Evolutionary conservation across 768 basidiomycete genomes (phyloP).

Genomic region (Kwoniella europaea): DNA sequence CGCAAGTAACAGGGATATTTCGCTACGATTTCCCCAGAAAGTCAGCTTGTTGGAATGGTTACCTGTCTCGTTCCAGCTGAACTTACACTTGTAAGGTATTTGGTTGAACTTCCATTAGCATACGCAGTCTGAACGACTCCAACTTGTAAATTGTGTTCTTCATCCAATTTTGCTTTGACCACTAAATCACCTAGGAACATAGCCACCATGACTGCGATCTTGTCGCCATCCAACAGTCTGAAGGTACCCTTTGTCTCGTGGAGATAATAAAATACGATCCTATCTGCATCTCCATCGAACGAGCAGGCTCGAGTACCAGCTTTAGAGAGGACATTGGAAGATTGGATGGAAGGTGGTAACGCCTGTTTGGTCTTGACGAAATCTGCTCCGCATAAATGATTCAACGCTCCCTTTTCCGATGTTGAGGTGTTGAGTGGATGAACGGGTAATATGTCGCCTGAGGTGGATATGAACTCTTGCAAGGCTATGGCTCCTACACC

Average conservation of each 20-base stretch:
- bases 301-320: conserved; percentile 82
- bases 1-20: conserved; percentile 85
- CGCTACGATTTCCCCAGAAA: conserved; percentile 63
- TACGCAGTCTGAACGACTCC: conserved; percentile 99
- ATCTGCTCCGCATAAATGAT: conserved; percentile 90
- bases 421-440: conserved; percentile 72
- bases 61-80: background rate
- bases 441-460: conserved; percentile 65
- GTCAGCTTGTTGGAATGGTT: background rate
- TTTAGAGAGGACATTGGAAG: conserved; percentile 57
- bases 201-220: conserved; percentile 91
- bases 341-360: conserved; percentile 75
- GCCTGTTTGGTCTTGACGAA: conserved; percentile 93
- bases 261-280: conserved; percentile 92
- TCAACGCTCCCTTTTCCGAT: conserved; percentile 73
- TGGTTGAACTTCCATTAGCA: conserved; percentile 95
- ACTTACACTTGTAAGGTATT: conserved; percentile 70
- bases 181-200: conserved; percentile 90
- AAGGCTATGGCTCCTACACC: conserved; percentile 86
- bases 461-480: conserved; percentile 65
- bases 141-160: conserved; percentile 74
- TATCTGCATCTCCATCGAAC: conserved; percentile 95
- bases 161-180: conserved; percentile 78
- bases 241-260: conserved; percentile 61
- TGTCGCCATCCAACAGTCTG: conserved; percentile 95